Conservation (phyloP, 306 rosid species). For the Cucurbita moschata region DNA sequence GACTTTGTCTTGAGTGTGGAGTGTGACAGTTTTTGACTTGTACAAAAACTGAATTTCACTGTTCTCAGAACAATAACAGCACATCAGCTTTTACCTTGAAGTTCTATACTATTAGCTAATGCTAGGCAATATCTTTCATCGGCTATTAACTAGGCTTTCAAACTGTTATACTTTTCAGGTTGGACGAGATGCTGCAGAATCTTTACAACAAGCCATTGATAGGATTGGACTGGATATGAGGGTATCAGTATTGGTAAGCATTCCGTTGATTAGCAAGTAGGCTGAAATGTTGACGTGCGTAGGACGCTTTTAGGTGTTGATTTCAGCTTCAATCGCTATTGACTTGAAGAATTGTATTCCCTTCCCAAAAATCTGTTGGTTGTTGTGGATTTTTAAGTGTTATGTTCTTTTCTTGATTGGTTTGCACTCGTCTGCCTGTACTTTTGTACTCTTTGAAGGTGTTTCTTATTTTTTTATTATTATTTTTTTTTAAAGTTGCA, state of each 20-base stretch:
- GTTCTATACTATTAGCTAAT: not conserved
- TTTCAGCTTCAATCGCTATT: not conserved
- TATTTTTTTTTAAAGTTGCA: not conserved
- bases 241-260: conserved; percentile 69
- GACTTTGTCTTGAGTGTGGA: not conserved
- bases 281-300: not conserved
- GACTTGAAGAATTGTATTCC: too few relatives aligned
- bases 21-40: not conserved
- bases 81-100: not conserved
- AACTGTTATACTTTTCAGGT: conserved; percentile 35
- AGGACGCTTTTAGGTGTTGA: not conserved
- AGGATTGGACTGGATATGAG: conserved; percentile 59
- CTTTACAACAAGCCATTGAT: conserved; percentile 53
- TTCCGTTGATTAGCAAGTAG: conserved; percentile 3
- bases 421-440: not conserved
- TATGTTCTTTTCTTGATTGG: not conserved
- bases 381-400: not conserved
- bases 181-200: conserved; percentile 63
- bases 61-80: not conserved
- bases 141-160: not conserved
- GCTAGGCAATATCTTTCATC: not conserved
- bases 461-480: not conserved
- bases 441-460: not conserved
- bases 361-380: not conserved
- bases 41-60: not conserved